A percentile compares a stretch with the other conserved stretches of the same genome.
phyloP scores from a whole-genome alignment of 1,284 basidiomycete genomes.

The Ceratobasidium sp. region DNA sequence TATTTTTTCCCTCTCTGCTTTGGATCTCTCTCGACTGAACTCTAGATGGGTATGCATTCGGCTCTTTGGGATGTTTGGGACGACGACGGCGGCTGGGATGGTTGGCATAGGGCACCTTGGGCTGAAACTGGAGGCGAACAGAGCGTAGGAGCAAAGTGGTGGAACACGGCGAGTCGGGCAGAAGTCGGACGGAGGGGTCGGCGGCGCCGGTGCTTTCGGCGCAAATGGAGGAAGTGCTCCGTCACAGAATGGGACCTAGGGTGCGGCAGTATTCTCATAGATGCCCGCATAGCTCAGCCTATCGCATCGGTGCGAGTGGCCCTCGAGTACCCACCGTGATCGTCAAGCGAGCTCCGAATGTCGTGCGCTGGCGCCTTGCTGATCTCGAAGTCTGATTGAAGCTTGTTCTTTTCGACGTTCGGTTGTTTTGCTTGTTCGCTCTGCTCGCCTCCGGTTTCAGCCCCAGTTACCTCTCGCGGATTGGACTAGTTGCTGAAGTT shows the following conservation, averaged over 20 bases:
- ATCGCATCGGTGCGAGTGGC: not conserved
- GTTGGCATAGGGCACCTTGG: not conserved
- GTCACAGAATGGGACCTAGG: conserved; percentile 15
- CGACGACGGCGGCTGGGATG: not conserved
- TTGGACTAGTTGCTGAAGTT: conserved; percentile 43
- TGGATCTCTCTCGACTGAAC: too few relatives aligned
- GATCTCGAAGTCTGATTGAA: not conserved
- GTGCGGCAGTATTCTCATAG: conserved; percentile 11
- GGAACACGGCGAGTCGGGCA: not conserved
- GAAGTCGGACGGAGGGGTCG: conserved; percentile 47
- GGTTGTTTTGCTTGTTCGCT: not conserved
- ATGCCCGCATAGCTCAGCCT: conserved; percentile 24
- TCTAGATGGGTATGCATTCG: too few relatives aligned
- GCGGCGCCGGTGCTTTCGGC: conserved; percentile 51
- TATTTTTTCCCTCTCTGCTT: too few relatives aligned
- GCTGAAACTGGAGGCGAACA: conserved; percentile 3
- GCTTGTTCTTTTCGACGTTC: not conserved
- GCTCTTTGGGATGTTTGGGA: too few relatives aligned
- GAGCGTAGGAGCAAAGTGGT: not conserved
- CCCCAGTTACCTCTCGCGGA: not conserved
- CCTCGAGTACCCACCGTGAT: conserved; percentile 7
- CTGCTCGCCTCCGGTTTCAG: not conserved
- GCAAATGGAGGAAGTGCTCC: conserved; percentile 1
- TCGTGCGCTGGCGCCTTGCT: not conserved
- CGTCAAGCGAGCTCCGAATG: not conserved